Base-by-base conservation (phyloP, 768 basidiomycete genomes). In the Podaxis mareebaensis region DNA sequence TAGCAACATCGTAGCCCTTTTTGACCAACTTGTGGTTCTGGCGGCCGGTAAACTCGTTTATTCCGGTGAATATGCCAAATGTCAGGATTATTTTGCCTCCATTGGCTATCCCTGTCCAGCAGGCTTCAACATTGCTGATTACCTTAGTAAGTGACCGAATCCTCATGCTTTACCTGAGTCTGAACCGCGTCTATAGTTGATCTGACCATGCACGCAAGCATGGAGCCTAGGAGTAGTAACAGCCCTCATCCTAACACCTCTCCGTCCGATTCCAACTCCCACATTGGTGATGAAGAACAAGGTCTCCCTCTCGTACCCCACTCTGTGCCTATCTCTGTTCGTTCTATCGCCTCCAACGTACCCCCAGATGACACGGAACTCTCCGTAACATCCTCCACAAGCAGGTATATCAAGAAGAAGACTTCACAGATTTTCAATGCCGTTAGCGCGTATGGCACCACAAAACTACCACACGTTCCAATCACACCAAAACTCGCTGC, bases 61-160 rank as follows among this genome's bases (percentile, higher is more conserved):
- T 75, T 90, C 91, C 3, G 95, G 95, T 12, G 89, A 88, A 66
- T 85, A 89, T 36, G 72, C 77, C 0, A 85, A 83, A 64, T 94
- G 93, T 70, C 90, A 93, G 60, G 84, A 85, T 2, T 95, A 97
- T 76, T 92, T 99, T 64, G 81, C 84, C 30, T 79, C 78, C 4
- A 87, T 95, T 54, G 95, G 91, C 0, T 83, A 87, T 63, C 85
- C 88, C 0, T 99, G 97, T 71, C 97, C 97, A 4, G 79, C 87
- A 10, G 97, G 96, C 0, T 99, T 95, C 75, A 99, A 99, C 72
- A 92, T 99, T 66, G 97, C 96, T 0, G 97, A 99, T 77, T 98
- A 88, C 76, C 78, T 99, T 61, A 98, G 95, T 96, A 72, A 59
- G 91, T 83, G 17, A 22, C 64, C 3, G 4, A 61, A 15, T 58